phyloP scores from a whole-genome alignment of 2,329 filamentous ascomycete genomes.

The Fonsecaea monophora region DNA sequence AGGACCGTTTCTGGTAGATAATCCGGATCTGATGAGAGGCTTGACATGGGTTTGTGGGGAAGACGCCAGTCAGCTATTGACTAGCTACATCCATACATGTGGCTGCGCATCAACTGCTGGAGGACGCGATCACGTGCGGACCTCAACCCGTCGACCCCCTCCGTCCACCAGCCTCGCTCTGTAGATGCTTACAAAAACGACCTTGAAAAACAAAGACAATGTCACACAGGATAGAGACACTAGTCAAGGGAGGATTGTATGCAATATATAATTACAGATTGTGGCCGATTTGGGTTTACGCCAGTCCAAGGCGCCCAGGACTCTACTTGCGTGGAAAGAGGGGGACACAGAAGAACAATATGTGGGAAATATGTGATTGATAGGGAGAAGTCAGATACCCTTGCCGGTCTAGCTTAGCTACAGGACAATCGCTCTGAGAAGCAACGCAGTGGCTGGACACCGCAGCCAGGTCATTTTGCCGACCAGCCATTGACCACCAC shows the following conservation, averaged over 20 bases:
- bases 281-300: not conserved
- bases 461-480: not conserved
- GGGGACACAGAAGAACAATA: not conserved
- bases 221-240: not conserved
- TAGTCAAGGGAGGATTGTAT: not conserved
- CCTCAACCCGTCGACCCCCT: not conserved
- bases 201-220: not conserved
- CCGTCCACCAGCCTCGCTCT: not conserved
- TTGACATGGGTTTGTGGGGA: not conserved
- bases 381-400: not conserved
- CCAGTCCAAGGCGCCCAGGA: constrained; percentile 1
- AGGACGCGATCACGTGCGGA: not conserved
- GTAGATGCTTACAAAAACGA: not conserved
- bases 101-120: not conserved
- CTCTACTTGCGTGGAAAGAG: not conserved
- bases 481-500: not conserved
- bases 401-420: not conserved
- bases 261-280: not conserved
- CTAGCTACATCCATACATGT: too few species aligned
- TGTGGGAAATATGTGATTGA: not conserved
- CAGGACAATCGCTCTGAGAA: not conserved
- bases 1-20: too few species aligned
- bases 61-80: not conserved
- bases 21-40: not conserved
- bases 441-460: not conserved